phyloP scores from a whole-genome alignment of 2,329 filamentous ascomycete species.

The Thelonectria discophora region DNA sequence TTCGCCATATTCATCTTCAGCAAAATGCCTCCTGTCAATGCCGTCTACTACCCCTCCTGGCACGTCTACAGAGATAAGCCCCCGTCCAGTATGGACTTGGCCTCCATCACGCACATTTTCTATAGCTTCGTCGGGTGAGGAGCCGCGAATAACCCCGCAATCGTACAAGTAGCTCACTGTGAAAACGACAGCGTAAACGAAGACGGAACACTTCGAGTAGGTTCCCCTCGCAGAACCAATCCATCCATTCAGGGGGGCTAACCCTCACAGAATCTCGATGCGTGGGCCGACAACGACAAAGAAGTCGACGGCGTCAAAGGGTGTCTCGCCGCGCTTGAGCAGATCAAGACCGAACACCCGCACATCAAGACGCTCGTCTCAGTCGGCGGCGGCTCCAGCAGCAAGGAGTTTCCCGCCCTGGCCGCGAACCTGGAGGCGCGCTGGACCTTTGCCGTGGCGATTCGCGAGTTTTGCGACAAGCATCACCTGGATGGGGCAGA shows the following conservation, averaged over 20 bases:
- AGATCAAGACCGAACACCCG: conserved; percentile 65
- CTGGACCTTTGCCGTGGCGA: conserved; percentile 63
- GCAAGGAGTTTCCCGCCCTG: conserved; percentile 67
- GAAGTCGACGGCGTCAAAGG: conserved; percentile 66
- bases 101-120: conserved; percentile 69
- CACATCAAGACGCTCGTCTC: conserved; percentile 69
- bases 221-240: background rate
- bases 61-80: conserved; percentile 67
- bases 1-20: conserved; percentile 17
- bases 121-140: conserved; percentile 68
- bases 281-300: conserved; percentile 70
- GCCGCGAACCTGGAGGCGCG: conserved; percentile 58
- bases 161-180: background rate
- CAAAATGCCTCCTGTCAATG: conserved; percentile 43
- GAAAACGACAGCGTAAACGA: conserved; percentile 43
- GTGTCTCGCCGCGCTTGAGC: conserved; percentile 67
- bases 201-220: conserved; percentile 48
- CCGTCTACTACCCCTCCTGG: conserved; percentile 73
- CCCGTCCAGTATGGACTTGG: conserved; percentile 65
- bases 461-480: conserved; percentile 62
- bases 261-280: conserved; percentile 65
- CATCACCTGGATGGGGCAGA: conserved; percentile 72
- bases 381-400: conserved; percentile 71
- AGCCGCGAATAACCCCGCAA: background rate
- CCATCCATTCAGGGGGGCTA: too few relatives aligned